phyloP scores from a whole-genome alignment of 495 filamentous ascomycete species.

The Darksidea phi region DNA sequence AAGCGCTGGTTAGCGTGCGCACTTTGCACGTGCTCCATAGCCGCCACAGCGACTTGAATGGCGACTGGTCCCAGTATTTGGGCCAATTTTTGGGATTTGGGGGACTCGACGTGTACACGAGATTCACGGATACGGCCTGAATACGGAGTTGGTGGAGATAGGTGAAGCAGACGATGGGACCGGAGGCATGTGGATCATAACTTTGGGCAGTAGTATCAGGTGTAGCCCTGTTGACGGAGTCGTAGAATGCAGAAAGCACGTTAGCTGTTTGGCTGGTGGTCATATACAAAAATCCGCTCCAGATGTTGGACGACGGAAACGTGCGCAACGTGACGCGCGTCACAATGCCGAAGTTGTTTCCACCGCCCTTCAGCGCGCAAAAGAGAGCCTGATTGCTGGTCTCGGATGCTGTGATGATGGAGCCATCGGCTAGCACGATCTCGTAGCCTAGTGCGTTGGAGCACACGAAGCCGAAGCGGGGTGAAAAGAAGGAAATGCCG shows the following conservation, averaged over 20 bases:
- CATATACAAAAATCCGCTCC: slow-evolving; percentile 38
- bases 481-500: slow-evolving; percentile 14
- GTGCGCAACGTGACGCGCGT: slow-evolving; percentile 33
- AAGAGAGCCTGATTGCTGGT: slow-evolving; percentile 9
- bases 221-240: slow-evolving; percentile 2
- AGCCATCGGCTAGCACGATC: slow-evolving; percentile 16
- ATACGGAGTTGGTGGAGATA: slow-evolving; percentile 27
- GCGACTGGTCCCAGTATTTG: slow-evolving; percentile 18
- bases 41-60: slow-evolving; percentile 38
- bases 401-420: slow-evolving; percentile 3
- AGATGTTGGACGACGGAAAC: slow-evolving; percentile 8
- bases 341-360: slow-evolving; percentile 31
- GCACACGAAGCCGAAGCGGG: slow-evolving; percentile 5
- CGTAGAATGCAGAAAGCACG: slow-evolving; percentile 37
- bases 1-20: slow-evolving; percentile 41
- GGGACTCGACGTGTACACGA: slow-evolving; percentile 6
- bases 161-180: slow-evolving; percentile 40
- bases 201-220: slow-evolving; percentile 1
- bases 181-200: slow-evolving; percentile 39
- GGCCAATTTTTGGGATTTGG: neutral
- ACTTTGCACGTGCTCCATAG: slow-evolving; percentile 41
- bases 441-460: slow-evolving; percentile 17
- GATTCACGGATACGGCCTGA: slow-evolving; percentile 23
- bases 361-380: slow-evolving; percentile 25
- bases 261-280: slow-evolving; percentile 35